Conservation (phyloP, 23 red algal species). For the Cyanidiococcus yangmingshanensis region DNA sequence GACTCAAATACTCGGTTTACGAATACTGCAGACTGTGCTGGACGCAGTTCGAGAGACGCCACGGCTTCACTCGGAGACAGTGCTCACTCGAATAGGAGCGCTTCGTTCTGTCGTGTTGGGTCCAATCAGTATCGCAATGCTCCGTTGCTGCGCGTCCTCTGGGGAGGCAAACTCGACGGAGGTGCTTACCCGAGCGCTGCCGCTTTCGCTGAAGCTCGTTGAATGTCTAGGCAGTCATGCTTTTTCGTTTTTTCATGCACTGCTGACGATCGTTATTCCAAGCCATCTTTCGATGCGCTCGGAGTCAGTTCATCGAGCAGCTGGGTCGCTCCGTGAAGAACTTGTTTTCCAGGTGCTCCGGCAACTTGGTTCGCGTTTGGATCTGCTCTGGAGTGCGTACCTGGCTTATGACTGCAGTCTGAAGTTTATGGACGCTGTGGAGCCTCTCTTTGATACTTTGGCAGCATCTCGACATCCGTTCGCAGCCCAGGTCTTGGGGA, state of each 20-base stretch:
- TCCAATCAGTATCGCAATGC: slow-evolving; percentile 39
- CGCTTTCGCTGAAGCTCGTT: slow-evolving; percentile 42
- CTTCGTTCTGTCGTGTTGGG: slow-evolving; percentile 41
- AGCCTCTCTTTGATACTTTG: slow-evolving; percentile 34
- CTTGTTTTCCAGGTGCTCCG: slow-evolving; percentile 53
- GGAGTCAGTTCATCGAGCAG: background rate
- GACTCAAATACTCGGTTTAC: slow-evolving; percentile 16
- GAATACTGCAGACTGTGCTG: slow-evolving; percentile 1
- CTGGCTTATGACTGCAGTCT: slow-evolving; percentile 52
- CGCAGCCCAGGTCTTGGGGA: background rate
- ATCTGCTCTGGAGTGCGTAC: slow-evolving; percentile 56
- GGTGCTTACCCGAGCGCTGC: slow-evolving; percentile 41
- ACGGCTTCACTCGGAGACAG: background rate
- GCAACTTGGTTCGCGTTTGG: slow-evolving; percentile 34
- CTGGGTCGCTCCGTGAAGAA: slow-evolving; percentile 49
- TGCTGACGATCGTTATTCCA: slow-evolving; percentile 45
- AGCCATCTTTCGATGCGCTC: slow-evolving; percentile 34
- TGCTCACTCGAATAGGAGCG: slow-evolving; percentile 11
- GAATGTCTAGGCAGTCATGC: slow-evolving; percentile 42
- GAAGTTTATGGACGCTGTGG: slow-evolving; percentile 43
- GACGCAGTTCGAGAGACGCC: background rate
- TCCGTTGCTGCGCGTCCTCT: slow-evolving; percentile 48
- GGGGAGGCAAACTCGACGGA: slow-evolving; percentile 33
- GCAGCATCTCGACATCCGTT: background rate
- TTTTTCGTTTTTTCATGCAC: slow-evolving; percentile 39